Base-by-base conservation (phyloP, 441 rosid genomes). In the Adansonia gregorii region DNA sequence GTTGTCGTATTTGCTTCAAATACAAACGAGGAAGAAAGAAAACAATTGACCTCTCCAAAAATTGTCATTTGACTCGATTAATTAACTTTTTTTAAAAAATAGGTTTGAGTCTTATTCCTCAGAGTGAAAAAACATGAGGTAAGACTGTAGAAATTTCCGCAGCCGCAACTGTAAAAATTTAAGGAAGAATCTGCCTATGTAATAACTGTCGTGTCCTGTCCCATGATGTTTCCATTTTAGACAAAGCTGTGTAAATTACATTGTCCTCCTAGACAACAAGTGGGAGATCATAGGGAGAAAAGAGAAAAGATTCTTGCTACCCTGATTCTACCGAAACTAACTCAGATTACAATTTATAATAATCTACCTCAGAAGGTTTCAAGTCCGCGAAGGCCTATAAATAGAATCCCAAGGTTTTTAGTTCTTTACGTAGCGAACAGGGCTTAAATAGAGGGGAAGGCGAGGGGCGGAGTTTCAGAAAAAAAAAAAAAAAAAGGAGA, bases 321-420 rank as follows among this genome's bases (percentile, higher is more conserved):
- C 65, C 52, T 56, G 52, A 56, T 72, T 72, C 76, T 56, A 39
- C 52, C 35, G 27, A 17, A 27, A 17, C 11, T 72, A 55, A 72
- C 35, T 19, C 31, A 55, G 11, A 72, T 72, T 72, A 1, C 15
- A 72, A 35, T 35, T 35, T 35, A 35, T 35, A 35, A 35, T 35
- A 35, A 55, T 72, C 46, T 3, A 72, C 12, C 41, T 20, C n/a
- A 45, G 19, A 20, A 10, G 55, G 59, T 14, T 46, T 79, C 67
- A 79, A 45, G 78, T 81, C 83, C 83, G 55, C 43, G n/a, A 83
- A 59, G 65, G 20, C 56, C 83, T 80, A 82, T 82, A 82, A 66
- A 80, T 72, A 20, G 10, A 41, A 46, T 54, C 6, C 41, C 1
- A 5, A 39, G 39, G n/a, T 10, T 6, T 35, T 12, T 3, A 11